These are phyloP conservation scores for Penicillium soppii DNA, from an alignment of 495 filamentous ascomycete species.

Conservation along the genomic window DNA sequence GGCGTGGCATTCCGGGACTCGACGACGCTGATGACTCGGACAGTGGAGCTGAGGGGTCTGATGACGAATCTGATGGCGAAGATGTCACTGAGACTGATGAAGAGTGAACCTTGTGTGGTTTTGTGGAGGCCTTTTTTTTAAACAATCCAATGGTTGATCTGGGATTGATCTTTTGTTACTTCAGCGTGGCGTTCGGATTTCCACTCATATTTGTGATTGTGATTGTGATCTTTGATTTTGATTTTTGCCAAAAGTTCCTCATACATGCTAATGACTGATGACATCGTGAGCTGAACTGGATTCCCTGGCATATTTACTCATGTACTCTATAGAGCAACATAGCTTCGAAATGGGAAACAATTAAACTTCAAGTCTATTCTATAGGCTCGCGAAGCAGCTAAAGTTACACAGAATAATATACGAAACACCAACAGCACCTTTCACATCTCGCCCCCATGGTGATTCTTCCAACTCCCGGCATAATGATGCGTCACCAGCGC, in stretches of 20 bases:
- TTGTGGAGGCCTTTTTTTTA: too few relatives aligned
- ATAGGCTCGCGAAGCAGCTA: too few relatives aligned
- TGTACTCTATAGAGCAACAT: slow-evolving; percentile 7
- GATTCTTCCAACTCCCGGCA: slow-evolving; percentile 4
- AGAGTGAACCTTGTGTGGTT: slow-evolving; percentile 27
- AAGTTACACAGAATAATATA: background rate
- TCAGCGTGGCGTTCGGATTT: slow-evolving; percentile 25
- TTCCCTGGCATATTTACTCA: slow-evolving; percentile 5
- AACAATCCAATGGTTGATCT: background rate
- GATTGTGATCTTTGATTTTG: slow-evolving; percentile 12
- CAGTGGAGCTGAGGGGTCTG: slow-evolving; percentile 34
- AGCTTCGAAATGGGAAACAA: slow-evolving; percentile 15
- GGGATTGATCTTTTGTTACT: slow-evolving; percentile 13
- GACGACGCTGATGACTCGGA: slow-evolving; percentile 59
- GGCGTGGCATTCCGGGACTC: slow-evolving; percentile 75
- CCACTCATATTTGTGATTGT: slow-evolving; percentile 1
- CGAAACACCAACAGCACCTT: background rate
- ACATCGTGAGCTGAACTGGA: slow-evolving; percentile 15
- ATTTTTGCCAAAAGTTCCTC: slow-evolving; percentile 19
- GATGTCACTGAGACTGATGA: slow-evolving; percentile 41
- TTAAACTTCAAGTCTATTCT: background rate
- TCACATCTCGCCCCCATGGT: slow-evolving; percentile 3
- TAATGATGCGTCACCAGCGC: slow-evolving; percentile 1
- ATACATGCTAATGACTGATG: slow-evolving; percentile 22
- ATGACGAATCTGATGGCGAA: slow-evolving; percentile 30